Evolutionary conservation across 352 stramenopile species (phyloP).

Genomic region (Phytophthora capsici): DNA sequence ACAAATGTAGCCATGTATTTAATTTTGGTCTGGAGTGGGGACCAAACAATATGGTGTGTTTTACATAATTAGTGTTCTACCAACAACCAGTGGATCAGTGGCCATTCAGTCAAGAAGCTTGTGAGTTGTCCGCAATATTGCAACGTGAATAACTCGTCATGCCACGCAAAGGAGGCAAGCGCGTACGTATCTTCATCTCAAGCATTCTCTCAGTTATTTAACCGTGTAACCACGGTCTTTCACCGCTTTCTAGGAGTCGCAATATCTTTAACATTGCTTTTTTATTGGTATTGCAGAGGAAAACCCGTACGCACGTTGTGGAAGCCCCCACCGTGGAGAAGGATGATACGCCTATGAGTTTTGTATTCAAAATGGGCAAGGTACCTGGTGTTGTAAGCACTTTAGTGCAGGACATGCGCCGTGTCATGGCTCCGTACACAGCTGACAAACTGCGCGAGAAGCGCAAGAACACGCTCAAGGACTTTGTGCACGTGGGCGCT

Average conservation of each 20-base stretch:
- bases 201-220: background rate
- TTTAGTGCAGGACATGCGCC: conserved; percentile 93
- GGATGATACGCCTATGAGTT: conserved; percentile 90
- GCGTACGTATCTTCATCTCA: conserved; percentile 55
- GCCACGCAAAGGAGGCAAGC: conserved; percentile 86
- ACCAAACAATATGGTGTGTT: conserved; percentile 1
- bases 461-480: conserved; percentile 92
- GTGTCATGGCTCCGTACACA: conserved; percentile 96
- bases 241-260: background rate
- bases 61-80: background rate
- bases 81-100: conserved; percentile 21
- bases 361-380: conserved; percentile 93
- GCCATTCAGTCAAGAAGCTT: conserved; percentile 23
- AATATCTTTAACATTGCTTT: conserved; percentile 6
- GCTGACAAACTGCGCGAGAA: conserved; percentile 93
- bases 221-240: background rate
- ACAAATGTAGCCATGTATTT: background rate
- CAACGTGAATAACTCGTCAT: conserved; percentile 39
- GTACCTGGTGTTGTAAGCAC: conserved; percentile 75
- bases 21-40: conserved; percentile 8
- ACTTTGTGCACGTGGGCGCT: conserved; percentile 91
- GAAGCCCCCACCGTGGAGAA: conserved; percentile 71
- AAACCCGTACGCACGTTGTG: conserved; percentile 83
- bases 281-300: conserved; percentile 58
- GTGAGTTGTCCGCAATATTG: background rate